Evolutionary conservation across 2,329 filamentous ascomycete genomes (phyloP).

Genomic region (Exophiala viscosa): DNA sequence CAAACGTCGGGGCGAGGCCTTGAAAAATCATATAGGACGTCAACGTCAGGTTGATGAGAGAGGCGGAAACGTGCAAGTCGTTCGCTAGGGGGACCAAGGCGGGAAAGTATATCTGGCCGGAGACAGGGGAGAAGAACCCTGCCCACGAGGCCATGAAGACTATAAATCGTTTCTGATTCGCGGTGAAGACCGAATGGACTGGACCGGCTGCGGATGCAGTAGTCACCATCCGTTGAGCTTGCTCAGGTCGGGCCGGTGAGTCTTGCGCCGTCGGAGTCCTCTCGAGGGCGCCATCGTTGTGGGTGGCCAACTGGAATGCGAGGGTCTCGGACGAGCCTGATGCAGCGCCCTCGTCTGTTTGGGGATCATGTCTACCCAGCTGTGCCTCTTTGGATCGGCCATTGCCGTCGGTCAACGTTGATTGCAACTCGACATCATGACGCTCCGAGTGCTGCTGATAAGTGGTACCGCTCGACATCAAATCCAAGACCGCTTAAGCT

Average conservation of each 20-base stretch:
- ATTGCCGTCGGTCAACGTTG: no score
- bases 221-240: conserved; percentile 13
- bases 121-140: conserved; percentile 44
- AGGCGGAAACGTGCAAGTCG: conserved; percentile 35
- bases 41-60: conserved; percentile 32
- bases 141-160: conserved; percentile 39
- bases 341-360: no score
- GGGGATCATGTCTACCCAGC: no score
- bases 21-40: conserved; percentile 46
- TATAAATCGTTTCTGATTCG: conserved; percentile 36
- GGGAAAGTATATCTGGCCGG: conserved; percentile 47
- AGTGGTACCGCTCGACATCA: no score
- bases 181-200: conserved; percentile 35
- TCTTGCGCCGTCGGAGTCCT: conserved; percentile 14
- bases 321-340: background rate
- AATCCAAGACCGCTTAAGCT: no score
- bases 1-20: conserved; percentile 51
- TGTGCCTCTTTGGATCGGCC: no score
- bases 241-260: background rate
- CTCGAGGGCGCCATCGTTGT: conserved; percentile 12
- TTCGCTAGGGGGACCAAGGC: conserved; percentile 40
- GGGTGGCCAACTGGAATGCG: background rate
- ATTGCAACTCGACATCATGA: no score
- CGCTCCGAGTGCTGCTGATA: no score
- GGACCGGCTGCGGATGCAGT: conserved; percentile 17